These are phyloP conservation scores for Pseudoturritis turrita DNA, from an alignment of 345 rosid genomes.

Conservation along the genomic window DNA sequence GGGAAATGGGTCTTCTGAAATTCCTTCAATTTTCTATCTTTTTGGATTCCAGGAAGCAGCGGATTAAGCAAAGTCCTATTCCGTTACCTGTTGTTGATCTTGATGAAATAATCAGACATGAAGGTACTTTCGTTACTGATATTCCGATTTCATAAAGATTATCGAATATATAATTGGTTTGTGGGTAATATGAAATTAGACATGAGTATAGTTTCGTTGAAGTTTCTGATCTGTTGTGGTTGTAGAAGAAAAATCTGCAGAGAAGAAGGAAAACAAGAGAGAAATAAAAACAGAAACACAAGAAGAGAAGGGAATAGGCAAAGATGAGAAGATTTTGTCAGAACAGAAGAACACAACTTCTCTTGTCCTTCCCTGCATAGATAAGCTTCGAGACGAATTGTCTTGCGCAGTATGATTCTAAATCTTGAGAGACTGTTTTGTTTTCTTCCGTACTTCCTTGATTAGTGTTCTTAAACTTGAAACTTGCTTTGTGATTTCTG, in stretches of 20 bases:
- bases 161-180: neutral
- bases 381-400: conserved; percentile 82
- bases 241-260: conserved; percentile 30
- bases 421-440: neutral
- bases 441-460: neutral
- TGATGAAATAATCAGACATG: conserved; percentile 41
- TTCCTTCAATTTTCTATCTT: neutral
- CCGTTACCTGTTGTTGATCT: conserved; percentile 44
- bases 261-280: conserved; percentile 24
- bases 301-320: conserved; percentile 29
- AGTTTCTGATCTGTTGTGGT: neutral
- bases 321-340: conserved; percentile 10
- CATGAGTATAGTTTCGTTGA: neutral
- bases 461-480: neutral
- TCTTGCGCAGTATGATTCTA: conserved; percentile 83
- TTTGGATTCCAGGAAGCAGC: conserved; percentile 44
- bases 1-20: neutral
- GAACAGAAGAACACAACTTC: conserved; percentile 30
- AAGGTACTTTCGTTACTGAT: conserved; percentile 27
- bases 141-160: neutral
- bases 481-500: neutral
- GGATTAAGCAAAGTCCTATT: conserved; percentile 46
- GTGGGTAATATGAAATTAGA: neutral
- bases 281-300: conserved; percentile 15
- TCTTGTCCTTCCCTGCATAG: conserved; percentile 50